These are phyloP conservation scores for Metroxylon sagu DNA, from an alignment of 176 grass and related monocot species.

Conservation along the genomic window DNA sequence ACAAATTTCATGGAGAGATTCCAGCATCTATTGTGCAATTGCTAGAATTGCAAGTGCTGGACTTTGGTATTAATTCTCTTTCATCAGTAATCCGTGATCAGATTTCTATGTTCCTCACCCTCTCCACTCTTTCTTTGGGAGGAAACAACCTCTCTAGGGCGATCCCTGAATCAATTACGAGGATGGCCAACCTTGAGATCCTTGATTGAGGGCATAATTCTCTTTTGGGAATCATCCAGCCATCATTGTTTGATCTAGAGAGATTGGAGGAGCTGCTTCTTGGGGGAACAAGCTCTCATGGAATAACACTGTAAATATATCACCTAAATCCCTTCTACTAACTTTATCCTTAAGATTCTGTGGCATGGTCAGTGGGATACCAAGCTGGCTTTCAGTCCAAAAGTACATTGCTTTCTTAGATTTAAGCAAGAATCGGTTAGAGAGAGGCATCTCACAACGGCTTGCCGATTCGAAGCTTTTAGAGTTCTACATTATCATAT, in stretches of 20 bases:
- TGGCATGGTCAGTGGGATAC: slow-evolving; percentile 15
- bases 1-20: slow-evolving; percentile 14
- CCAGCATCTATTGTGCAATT: slow-evolving; percentile 3
- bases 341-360: slow-evolving; percentile 17
- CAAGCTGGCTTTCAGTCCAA: slow-evolving; percentile 17
- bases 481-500: slow-evolving; percentile 10
- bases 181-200: slow-evolving; percentile 4
- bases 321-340: slow-evolving; percentile 11
- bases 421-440: slow-evolving; percentile 24
- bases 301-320: slow-evolving; percentile 6
- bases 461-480: slow-evolving; percentile 5
- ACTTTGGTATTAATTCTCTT: slow-evolving; percentile 26
- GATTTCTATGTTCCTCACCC: slow-evolving; percentile 19
- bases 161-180: slow-evolving; percentile 6
- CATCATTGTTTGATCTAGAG: slow-evolving; percentile 21
- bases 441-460: slow-evolving; percentile 12
- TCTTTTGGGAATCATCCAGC: slow-evolving; percentile 9
- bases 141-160: slow-evolving; percentile 13
- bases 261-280: slow-evolving; percentile 15
- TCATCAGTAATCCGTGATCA: slow-evolving; percentile 11
- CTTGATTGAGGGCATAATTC: slow-evolving; percentile 14
- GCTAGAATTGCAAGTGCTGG: slow-evolving; percentile 2
- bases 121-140: slow-evolving; percentile 17
- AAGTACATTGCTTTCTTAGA: slow-evolving; percentile 26
- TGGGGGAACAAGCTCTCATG: slow-evolving; percentile 10